Evolutionary conservation across 2,329 filamentous ascomycete genomes (phyloP).

Genomic region (Emergomyces africanus): DNA sequence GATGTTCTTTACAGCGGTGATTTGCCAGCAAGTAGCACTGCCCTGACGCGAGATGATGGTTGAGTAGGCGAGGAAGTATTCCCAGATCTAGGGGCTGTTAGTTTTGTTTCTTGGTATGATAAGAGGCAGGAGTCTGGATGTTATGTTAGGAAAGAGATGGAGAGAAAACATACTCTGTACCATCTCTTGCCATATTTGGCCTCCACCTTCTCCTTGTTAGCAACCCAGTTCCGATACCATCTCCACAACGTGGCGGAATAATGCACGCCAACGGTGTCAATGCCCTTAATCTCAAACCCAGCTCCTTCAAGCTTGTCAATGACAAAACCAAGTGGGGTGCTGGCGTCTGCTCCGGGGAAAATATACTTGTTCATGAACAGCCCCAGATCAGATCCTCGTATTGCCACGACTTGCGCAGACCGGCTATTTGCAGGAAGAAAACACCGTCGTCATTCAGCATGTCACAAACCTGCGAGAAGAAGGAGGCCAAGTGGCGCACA

Average conservation of each 20-base stretch:
- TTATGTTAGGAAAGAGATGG: conserved; percentile 4
- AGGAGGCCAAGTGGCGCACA: conserved; percentile 70
- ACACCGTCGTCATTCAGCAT: conserved; percentile 95
- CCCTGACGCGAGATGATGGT: conserved; percentile 77
- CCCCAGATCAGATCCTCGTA: conserved; percentile 98
- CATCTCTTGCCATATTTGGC: conserved; percentile 92
- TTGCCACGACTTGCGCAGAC: conserved; percentile 89
- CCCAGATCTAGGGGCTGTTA: conserved; percentile 57
- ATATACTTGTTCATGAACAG: conserved; percentile 99
- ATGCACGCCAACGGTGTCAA: conserved; percentile 92
- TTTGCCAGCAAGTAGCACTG: conserved; percentile 74
- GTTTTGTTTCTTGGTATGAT: background rate
- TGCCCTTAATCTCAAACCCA: conserved; percentile 78
- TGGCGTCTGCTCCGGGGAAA: conserved; percentile 94
- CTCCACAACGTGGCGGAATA: conserved; percentile 94
- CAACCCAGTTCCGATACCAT: conserved; percentile 98
- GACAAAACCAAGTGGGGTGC: conserved; percentile 80
- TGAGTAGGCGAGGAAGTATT: conserved; percentile 77
- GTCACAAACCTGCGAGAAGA: conserved; percentile 76
- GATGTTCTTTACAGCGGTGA: conserved; percentile 78
- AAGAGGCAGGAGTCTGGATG: background rate
- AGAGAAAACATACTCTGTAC: conserved; percentile 64
- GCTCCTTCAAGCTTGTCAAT: conserved; percentile 73
- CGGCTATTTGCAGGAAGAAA: conserved; percentile 92
- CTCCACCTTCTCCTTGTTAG: conserved; percentile 79